These are phyloP conservation scores for Limnomonas spitsbergensis DNA, from an alignment of 139 green algal species.

Conservation along the genomic window DNA sequence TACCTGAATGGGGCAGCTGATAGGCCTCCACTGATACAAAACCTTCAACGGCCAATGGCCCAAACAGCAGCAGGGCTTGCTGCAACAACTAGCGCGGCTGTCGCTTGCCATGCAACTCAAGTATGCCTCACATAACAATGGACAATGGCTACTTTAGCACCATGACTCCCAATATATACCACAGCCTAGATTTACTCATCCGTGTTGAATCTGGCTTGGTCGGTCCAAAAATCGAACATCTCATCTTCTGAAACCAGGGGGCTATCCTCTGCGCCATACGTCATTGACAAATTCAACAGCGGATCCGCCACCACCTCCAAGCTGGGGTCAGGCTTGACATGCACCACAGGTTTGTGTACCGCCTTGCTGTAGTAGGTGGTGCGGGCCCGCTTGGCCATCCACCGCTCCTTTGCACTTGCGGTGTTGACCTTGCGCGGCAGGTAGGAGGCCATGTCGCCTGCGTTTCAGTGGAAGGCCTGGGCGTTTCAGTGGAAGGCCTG, in stretches of 20 bases:
- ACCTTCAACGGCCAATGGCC: too few species aligned
- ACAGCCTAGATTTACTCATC: conserved; percentile 1
- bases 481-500: too few species aligned
- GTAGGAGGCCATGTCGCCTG: background rate
- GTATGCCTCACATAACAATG: too few species aligned
- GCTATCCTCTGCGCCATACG: background rate
- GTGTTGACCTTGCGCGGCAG: background rate
- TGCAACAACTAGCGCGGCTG: too few species aligned
- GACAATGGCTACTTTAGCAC: too few species aligned
- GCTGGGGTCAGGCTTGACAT: too few species aligned
- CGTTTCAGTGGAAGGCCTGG: too few species aligned
- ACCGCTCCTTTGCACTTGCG: background rate
- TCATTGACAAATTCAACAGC: background rate
- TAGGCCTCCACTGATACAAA: too few species aligned
- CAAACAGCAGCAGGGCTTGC: too few species aligned
- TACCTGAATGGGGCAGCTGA: too few species aligned
- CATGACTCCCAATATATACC: too few species aligned
- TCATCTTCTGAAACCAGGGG: background rate
- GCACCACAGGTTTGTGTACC: background rate
- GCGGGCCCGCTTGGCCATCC: background rate
- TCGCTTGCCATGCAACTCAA: too few species aligned
- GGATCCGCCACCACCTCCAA: background rate
- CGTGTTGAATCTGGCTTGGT: background rate
- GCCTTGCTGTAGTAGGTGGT: background rate
- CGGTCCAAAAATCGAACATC: background rate